phyloP scores from a whole-genome alignment of 306 rosid genomes.

The Quercus parvula region DNA sequence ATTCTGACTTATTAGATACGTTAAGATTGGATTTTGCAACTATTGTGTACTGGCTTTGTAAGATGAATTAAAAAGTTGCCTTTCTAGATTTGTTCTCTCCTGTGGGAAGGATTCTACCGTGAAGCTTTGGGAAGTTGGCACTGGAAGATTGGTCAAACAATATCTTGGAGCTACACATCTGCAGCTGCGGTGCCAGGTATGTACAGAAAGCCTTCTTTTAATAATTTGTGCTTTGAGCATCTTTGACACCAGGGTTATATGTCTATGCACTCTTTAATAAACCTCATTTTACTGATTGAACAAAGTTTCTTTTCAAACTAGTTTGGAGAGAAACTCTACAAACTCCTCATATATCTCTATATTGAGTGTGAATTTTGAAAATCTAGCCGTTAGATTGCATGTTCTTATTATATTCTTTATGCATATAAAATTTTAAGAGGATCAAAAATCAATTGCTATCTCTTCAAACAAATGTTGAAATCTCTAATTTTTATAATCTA shows the following conservation, averaged over 20 bases:
- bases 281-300: neutral
- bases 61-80: constrained; percentile 16
- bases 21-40: constrained; percentile 4
- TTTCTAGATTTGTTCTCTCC: constrained; percentile 77
- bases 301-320: too few relatives aligned
- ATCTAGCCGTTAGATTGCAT: too few relatives aligned
- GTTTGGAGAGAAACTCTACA: too few relatives aligned
- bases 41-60: constrained; percentile 7
- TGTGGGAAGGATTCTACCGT: constrained; percentile 88
- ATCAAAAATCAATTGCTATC: too few relatives aligned
- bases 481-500: too few relatives aligned
- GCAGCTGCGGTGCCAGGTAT: constrained; percentile 78
- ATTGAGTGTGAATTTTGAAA: too few relatives aligned
- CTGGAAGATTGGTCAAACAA: constrained; percentile 84
- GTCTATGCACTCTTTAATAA: neutral
- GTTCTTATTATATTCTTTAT: too few relatives aligned
- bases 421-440: too few relatives aligned
- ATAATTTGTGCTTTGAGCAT: neutral
- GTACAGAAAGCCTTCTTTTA: neutral
- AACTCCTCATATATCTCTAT: too few relatives aligned
- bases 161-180: constrained; percentile 77
- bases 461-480: too few relatives aligned
- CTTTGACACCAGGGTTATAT: neutral
- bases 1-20: neutral
- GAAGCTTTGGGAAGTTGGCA: constrained; percentile 89